Conservation (phyloP, 1,139 yeast species). For the Scheffersomyces cryptocercus region DNA sequence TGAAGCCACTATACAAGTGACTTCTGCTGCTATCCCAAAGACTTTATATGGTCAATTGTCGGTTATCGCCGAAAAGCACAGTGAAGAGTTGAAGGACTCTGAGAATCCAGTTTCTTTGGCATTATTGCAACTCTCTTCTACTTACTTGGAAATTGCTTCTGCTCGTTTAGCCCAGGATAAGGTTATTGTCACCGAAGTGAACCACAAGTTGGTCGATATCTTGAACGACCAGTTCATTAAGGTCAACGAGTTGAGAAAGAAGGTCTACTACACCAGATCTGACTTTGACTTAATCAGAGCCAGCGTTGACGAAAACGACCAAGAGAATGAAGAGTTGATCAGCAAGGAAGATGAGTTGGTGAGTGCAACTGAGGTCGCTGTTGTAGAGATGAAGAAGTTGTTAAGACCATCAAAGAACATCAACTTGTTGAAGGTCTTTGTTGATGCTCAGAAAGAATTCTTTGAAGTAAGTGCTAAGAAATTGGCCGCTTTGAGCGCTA, state of each 20-base stretch:
- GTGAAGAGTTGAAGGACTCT: constrained; percentile 43
- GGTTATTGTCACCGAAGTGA: constrained; percentile 56
- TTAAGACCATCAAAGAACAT: constrained; percentile 68
- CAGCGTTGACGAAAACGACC: constrained; percentile 36
- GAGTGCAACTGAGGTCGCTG: constrained; percentile 73
- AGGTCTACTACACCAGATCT: constrained; percentile 67
- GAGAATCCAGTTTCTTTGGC: constrained; percentile 54
- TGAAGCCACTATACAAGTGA: constrained; percentile 31
- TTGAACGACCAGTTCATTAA: constrained; percentile 61
- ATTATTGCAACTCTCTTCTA: constrained; percentile 54
- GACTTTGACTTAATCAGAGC: constrained; percentile 69
- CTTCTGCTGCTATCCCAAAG: constrained; percentile 37
- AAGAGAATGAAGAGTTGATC: constrained; percentile 56
- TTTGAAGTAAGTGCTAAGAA: constrained; percentile 50
- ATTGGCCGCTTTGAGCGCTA: constrained; percentile 31
- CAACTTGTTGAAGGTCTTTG: constrained; percentile 60
- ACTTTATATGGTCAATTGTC: constrained; percentile 49
- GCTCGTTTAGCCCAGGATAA: constrained; percentile 68
- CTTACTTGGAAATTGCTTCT: constrained; percentile 60
- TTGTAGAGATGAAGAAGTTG: constrained; percentile 70
- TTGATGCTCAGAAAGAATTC: constrained; percentile 67
- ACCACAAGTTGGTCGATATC: constrained; percentile 50
- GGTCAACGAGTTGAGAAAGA: constrained; percentile 61
- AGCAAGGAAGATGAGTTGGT: constrained; percentile 76
- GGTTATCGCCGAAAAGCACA: constrained; percentile 33